Evolutionary conservation across 176 grass and related monocot genomes (phyloP).

Genomic region (Ensete glaucum): DNA sequence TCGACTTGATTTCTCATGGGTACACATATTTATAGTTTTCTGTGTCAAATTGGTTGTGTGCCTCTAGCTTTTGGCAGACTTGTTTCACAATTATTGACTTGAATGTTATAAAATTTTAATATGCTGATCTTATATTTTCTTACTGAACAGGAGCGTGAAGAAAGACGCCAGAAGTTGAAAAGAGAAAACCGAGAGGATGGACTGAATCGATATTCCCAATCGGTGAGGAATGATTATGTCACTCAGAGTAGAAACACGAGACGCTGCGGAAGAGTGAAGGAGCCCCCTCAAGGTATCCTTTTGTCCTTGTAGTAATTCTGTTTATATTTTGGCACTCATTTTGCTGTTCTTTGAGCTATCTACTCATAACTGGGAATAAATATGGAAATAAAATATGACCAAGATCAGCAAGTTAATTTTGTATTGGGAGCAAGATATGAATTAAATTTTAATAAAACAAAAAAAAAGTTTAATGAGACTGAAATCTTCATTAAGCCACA

Average conservation of each 20-base stretch:
- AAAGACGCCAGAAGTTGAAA: slow-evolving; percentile 59
- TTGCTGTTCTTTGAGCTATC: not conserved
- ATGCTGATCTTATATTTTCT: not conserved
- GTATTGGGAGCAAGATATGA: too few relatives aligned
- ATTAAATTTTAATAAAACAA: too few relatives aligned
- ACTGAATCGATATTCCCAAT: slow-evolving; percentile 34
- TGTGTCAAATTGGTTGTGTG: not conserved
- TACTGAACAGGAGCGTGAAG: slow-evolving; percentile 71
- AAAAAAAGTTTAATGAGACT: too few relatives aligned
- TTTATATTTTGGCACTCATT: not conserved
- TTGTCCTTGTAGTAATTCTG: not conserved
- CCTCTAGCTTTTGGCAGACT: not conserved
- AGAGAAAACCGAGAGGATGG: slow-evolving; percentile 58
- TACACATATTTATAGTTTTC: not conserved
- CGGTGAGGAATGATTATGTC: slow-evolving; percentile 51
- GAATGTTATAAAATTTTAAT: not conserved
- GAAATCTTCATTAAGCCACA: too few relatives aligned
- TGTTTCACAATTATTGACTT: not conserved
- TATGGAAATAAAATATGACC: too few relatives aligned
- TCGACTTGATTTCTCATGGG: not conserved
- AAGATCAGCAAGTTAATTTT: too few relatives aligned
- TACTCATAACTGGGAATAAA: too few relatives aligned
- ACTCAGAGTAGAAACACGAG: slow-evolving; percentile 43
- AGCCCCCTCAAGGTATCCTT: slow-evolving; percentile 69
- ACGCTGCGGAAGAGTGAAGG: slow-evolving; percentile 40